Base-by-base conservation (phyloP, 176 grass and related monocot species). In the Rhynchospora breviuscula region DNA sequence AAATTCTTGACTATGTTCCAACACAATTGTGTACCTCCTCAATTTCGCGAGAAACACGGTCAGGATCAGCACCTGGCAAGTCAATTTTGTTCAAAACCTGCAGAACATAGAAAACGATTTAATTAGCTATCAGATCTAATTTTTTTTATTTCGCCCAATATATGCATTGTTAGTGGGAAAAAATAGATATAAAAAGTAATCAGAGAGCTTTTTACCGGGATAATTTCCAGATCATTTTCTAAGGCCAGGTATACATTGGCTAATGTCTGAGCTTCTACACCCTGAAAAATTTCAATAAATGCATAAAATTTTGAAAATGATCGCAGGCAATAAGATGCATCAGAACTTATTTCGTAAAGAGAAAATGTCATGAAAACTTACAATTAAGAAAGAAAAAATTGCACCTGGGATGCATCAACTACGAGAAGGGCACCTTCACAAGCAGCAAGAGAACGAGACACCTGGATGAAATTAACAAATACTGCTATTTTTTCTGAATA, bases 21-120 rank as follows among this genome's bases (percentile, higher is more conserved):
- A 84, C 59, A 61, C 17, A 79, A 25, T 35, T 79, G 78, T 57
- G 82, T 89, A 98, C 95, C 95, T 98, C 95, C 91, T 98, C 95
- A 86, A 98, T 94, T 83, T 98, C 95, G 65, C 63, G 72, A 0
- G 92, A 86, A 12, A 94, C 89, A 69, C 90, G 89, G 78, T 98
- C 92, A 65, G 95, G 95, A 82, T 94, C 95, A 86, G 95, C 95
- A 79, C 95, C 95, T 90, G 95, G 95, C 85, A 98, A 91, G 88
- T 98, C 95, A 90, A 98, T 98, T 91, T 98, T 98, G 83, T 98
- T 98, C 88, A 98, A 90, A 82, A 98, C 92, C 95, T 98, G 83
- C 83, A 87, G 58, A 82, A 10, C 43, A 82, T 64, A 29, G 10
- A 57, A 62, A 43, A 44, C 10, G 63, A 15, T 44, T 44, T 26